A percentile compares a stretch with the other conserved stretches of the same genome.
phyloP scores from a whole-genome alignment of 768 basidiomycete species.

The Phanerochaete sordida region DNA sequence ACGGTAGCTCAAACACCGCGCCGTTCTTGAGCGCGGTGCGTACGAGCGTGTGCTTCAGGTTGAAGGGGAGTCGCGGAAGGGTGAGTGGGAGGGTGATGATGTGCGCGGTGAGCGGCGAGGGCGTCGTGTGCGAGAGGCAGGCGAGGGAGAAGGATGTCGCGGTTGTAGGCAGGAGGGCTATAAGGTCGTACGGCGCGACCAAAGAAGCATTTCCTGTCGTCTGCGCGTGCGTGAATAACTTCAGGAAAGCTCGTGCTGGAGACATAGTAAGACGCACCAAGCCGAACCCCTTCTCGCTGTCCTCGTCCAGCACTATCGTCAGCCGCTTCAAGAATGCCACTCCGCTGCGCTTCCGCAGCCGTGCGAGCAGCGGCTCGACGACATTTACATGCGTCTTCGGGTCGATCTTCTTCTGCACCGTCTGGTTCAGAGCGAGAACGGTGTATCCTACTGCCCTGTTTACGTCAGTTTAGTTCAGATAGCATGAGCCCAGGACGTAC shows the following conservation, averaged over 20 bases:
- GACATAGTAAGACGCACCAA: slow-evolving; percentile 42
- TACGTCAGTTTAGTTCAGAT: slow-evolving; percentile 8
- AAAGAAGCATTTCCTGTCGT: slow-evolving; percentile 64
- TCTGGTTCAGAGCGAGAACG: slow-evolving; percentile 74
- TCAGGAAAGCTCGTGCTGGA: no score
- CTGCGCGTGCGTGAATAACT: slow-evolving; percentile 41
- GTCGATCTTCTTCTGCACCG: slow-evolving; percentile 68
- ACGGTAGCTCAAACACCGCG: slow-evolving; percentile 78
- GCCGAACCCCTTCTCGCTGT: slow-evolving; percentile 84
- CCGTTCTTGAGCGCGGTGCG: slow-evolving; percentile 81
- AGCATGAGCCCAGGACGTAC: slow-evolving; percentile 30
- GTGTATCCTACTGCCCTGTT: slow-evolving; percentile 74
- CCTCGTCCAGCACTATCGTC: slow-evolving; percentile 78
- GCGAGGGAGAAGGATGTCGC: slow-evolving; percentile 70
- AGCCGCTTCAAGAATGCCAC: slow-evolving; percentile 70
- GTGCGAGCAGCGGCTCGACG: slow-evolving; percentile 55
- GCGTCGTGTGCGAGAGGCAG: slow-evolving; percentile 74
- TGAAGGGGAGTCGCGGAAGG: slow-evolving; percentile 71
- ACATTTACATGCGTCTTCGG: slow-evolving; percentile 65
- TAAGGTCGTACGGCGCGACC: slow-evolving; percentile 68
- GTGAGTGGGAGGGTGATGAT: slow-evolving; percentile 80
- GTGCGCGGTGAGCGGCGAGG: slow-evolving; percentile 74
- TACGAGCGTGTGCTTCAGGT: slow-evolving; percentile 80
- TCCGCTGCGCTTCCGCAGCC: slow-evolving; percentile 54
- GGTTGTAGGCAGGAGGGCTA: slow-evolving; percentile 74